Evolutionary conservation across 768 basidiomycete genomes (phyloP).

Genomic region (Macrolepiota dolichaula): DNA sequence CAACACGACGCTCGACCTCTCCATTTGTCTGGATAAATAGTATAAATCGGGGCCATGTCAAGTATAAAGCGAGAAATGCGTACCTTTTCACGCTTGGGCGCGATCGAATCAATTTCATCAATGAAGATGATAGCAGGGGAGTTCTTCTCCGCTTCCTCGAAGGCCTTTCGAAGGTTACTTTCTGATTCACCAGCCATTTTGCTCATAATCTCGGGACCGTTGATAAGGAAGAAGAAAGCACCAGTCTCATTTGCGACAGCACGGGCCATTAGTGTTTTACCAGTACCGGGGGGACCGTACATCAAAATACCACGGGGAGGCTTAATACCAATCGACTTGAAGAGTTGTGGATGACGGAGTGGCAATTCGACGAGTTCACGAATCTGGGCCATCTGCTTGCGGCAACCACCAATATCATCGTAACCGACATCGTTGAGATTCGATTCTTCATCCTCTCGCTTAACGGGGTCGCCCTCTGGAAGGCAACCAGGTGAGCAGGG

Average conservation of each 20-base stretch:
- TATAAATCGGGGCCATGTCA: background rate
- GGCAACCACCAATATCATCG: slow-evolving; percentile 98
- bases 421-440: slow-evolving; percentile 97
- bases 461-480: slow-evolving; percentile 95
- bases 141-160: slow-evolving; percentile 99
- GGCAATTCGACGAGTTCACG: slow-evolving; percentile 98
- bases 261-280: slow-evolving; percentile 99
- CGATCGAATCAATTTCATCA: slow-evolving; percentile 99
- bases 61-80: slow-evolving; percentile 11
- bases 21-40: slow-evolving; percentile 77
- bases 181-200: slow-evolving; percentile 99
- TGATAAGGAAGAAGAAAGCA: slow-evolving; percentile 99
- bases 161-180: slow-evolving; percentile 95
- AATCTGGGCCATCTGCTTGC: slow-evolving; percentile 99
- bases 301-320: slow-evolving; percentile 98
- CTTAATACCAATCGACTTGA: slow-evolving; percentile 99
- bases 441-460: slow-evolving; percentile 97
- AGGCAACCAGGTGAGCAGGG: slow-evolving; percentile 11
- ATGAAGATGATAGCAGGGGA: slow-evolving; percentile 99
- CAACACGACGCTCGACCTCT: slow-evolving; percentile 98
- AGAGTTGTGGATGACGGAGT: slow-evolving; percentile 96
- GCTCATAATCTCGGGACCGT: slow-evolving; percentile 99
- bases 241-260: slow-evolving; percentile 99
- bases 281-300: slow-evolving; percentile 98
- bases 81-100: slow-evolving; percentile 99